Base-by-base conservation (phyloP, 306 rosid species). In the Senna tora region DNA sequence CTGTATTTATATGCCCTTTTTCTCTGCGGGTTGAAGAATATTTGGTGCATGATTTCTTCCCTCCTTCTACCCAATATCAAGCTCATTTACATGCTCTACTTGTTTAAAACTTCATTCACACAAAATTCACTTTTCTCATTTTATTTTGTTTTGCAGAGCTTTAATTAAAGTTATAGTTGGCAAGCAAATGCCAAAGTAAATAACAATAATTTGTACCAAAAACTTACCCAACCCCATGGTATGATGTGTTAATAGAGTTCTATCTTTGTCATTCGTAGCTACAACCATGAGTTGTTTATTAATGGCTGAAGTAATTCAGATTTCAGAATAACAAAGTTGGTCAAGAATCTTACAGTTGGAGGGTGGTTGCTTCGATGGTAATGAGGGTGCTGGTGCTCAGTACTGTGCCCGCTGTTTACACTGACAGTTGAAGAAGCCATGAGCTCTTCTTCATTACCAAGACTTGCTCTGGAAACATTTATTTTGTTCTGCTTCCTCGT, bases 371-470 rank as follows among this genome's bases (percentile, higher is more conserved):
- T 82, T 87, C 76, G 83, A 34, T 83, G 81, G 81, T 80, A 87
- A 63, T 81, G 82, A 14, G 88, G 77, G 65, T 82, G 96, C 60
- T 85, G 92, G 42, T 28, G 77, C 72, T 89, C 88, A 2, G 43
- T 1, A 71, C 46, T 77, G 9, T 77, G 84, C 32, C 70, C 67
- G 12, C 84, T 58, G 75, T 65, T 84, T 53, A 47, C 50, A 28
- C 46, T 78, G 59, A 55, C 65, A 19, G 84, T 72, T 34, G 87
- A 56, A 77, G 95, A 46, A 76, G 89, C 77, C 47, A 76, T 55
- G 49, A 94, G 87, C 75, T 94, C 99, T 80, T 91, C 97, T 76
- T 94, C 99, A 67, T 94, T 94, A 46, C 99, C 99, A 76, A 94
- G 88, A 84, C 99, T 94, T 19, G 97, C 97, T 77, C 99, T 84